Evolutionary conservation across 2,329 filamentous ascomycete species (phyloP), one percentile per base, ranked within the genome.

Genomic region (Colletotrichum somersetense): DNA sequence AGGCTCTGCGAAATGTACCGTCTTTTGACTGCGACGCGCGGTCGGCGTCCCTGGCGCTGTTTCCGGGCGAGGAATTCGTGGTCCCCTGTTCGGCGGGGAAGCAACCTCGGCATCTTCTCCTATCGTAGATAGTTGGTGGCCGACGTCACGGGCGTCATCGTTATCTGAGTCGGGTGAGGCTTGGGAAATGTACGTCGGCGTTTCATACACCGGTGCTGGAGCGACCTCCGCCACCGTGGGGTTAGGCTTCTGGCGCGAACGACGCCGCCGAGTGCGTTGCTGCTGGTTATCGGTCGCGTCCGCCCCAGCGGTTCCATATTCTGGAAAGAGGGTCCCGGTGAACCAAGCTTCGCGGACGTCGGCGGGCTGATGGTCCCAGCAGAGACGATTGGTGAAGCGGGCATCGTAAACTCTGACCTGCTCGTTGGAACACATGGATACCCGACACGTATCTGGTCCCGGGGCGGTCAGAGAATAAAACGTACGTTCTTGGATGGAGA

Each of bases 1-100:
- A 46, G 65, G 53, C 33, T 72, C 70, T 12, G 70, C 70, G 26
- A 72, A 72, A 55, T 72, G 70, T 33, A 72, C 70, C 59, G 70
- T 72, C 55, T 72, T 72, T 50, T 70, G 70, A 44, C 70, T 72
- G 23, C 70, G 70, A 38, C 70, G 70, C 26, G 63, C 63, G 26
- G 42, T 57, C 11, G 70, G 70, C 38, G 70, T 72, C 10, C 46
- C 66, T 26, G 55, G 55, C 46, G 12, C 50, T 48, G 52, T 35
- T 35, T 61, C 66, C n/a, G 18, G 44, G 3, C 14, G 30, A 23
- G 46, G 26, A 26, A 55, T 58, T n/a, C 23, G 48, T 6, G 42
- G 26, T 38, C 26, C 56, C 33, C n/a, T 42, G 5, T n/a, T 38
- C 16, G 65, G 50, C 10, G 40, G 44, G 14, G 11, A 40, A 16